Base-by-base conservation (phyloP, 805 yeast species). In the Blastobotrys peoriensis region DNA sequence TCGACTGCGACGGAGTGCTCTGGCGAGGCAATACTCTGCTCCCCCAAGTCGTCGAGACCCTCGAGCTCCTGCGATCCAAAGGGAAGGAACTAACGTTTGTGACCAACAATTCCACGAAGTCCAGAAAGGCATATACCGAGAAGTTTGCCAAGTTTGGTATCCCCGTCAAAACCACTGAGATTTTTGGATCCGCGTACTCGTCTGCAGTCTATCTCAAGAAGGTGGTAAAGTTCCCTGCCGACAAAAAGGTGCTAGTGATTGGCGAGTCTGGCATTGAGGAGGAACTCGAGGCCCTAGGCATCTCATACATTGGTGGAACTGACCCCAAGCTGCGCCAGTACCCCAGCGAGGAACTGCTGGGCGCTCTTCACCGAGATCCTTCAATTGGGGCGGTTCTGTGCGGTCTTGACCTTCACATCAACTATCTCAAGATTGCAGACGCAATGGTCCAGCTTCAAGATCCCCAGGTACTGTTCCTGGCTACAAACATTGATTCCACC, bases 1-100 rank as follows among this genome's bases (percentile, higher is more conserved):
- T 93, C 61, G 98, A 93, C 59, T 93, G 98, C 68, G 98, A 93
- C 61, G 98, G 98, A 25, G 98, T 93, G 3, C 70, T 93, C 47
- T 93, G 98, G 98, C 67, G 84, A 40, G 98, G 98, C 2, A 79
- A 77, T 50, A 85, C 81, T 52, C 65, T 86, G 19, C 71, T 93
- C 39, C 97, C 97, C 4, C 68, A 75, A 15, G 84, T 86, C 1
- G 73, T 70, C 9, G 97, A 93, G 61, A 84, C 96, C 0, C 63
- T 93, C 35, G 71, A 73, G 6, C 60, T 83, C 35, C 68, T 93
- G 52, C 73, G 73, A 37, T 41, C 59, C 15, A 51, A 55, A 19
- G 75, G 76, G 33, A 93, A 93, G 63, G 76, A 80, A 49, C 70
- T 86, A 42, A 73, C 89, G 36, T 93, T 93, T 66, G 98, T 93